Evolutionary conservation across 495 filamentous ascomycete genomes (phyloP), one percentile per base, ranked within the genome.

Genomic region (Usnea hakonensis): DNA sequence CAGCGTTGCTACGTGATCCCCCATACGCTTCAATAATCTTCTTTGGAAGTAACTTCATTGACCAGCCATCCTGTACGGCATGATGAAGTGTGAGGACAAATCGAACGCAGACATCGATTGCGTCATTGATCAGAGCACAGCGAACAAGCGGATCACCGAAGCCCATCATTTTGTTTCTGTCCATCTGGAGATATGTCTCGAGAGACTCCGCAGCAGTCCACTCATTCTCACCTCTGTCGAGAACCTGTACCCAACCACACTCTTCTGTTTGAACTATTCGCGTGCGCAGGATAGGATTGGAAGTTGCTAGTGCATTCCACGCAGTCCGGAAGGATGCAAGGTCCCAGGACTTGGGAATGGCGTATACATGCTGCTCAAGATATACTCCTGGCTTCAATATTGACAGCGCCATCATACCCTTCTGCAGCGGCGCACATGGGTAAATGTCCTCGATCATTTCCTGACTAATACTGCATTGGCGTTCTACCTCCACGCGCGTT

Each of bases 381-480:
- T 79, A 80, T 0, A 68, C 52, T 71, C 10, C 65, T 50, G 0
- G 65, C 55, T 41, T 72, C 72, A 37, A 64, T 64, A 0, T 82
- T 78, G 8, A 83, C n/a, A n/a, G 65, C 0, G 78, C 77, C 69
- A 86, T 76, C 16, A 87, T 68, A 0, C 79, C 84, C 65, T 82
- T 83, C 68, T 87, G 85, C 10, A 87, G 62, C 5, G 84, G 77
- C 0, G 82, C 85, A 68, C 82, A 83, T 13, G 83, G 82, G 61
- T 83, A 86, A 0, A 85, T 70, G 64, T 87, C 85, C 44, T 82
- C 77, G n/a, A 88, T 74, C 5, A n/a, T n/a, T n/a, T n/a, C n/a
- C n/a, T n/a, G n/a, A n/a, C n/a, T n/a, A n/a, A n/a, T n/a, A n/a
- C n/a, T n/a, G n/a, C n/a, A n/a, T n/a, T n/a, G n/a, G n/a, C n/a